Base-by-base conservation (phyloP, 1,139 yeast genomes). In the Diutina pseudorugosa region DNA sequence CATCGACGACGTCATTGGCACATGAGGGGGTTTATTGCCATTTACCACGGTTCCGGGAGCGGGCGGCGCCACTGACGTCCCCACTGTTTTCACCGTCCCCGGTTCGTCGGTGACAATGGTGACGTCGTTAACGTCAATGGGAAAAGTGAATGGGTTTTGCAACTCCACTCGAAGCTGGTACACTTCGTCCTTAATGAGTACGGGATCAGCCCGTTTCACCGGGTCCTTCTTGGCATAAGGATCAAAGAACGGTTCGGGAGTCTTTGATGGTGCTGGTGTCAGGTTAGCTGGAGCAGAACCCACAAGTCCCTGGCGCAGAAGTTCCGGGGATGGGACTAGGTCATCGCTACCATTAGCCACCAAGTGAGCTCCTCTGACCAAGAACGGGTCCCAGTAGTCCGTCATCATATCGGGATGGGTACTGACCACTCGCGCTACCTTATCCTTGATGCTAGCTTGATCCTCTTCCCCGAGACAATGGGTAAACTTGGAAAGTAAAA, bases 91-190 rank as follows among this genome's bases (percentile, higher is more conserved):
- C n/a, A 25, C 21, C 3, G 25, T 25, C 12, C 25, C 12, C 2
- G 30, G 19, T 9, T 61, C 52, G 19, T 65, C 69, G 5, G 77
- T 64, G 0, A 69, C 70, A 2, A 83, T 66, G 45, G 68, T 64
- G 2, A 88, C 63, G 51, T 80, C 80, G 40, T 71, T 70, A 3
- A 93, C 69, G 49, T 81, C 84, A 11, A 91, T 67, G 51, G 84
- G 89, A 64, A 88, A 89, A 11, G 80, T 78, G 66, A 82, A 89
- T 2, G 96, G 96, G 61, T 93, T 93, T 60, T 86, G 93, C 9
- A 93, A 61, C 2, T 74, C 70, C 1, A 88, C 69, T 19, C 71
- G 65, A 33, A 85, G 67, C 57, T 77, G 81, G 36, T 76, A 75
- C 12, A 72, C 65, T 52, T 84, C 89, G 52, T 79, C 82, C 55